phyloP scores from a whole-genome alignment of 2,329 filamentous ascomycete genomes.

The Dactylellina sp. region DNA sequence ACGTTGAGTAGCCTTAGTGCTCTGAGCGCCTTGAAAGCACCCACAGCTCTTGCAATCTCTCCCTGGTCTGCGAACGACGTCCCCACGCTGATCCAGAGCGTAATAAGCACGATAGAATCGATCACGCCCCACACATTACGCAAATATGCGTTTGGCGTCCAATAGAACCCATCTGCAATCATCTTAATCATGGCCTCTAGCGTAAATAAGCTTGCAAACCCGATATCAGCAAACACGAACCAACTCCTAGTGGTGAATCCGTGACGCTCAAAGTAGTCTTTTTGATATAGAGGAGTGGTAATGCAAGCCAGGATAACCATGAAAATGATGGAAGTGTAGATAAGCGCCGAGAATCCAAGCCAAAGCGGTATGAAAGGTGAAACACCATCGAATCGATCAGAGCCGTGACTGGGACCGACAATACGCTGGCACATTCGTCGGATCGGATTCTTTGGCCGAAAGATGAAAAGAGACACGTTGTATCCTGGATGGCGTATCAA shows the following conservation, averaged over 20 bases:
- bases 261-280: conserved; percentile 78
- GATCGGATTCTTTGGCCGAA: conserved; percentile 80
- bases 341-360: conserved; percentile 92
- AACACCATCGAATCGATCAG: conserved; percentile 86
- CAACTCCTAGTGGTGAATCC: conserved; percentile 77
- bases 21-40: conserved; percentile 95
- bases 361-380: conserved; percentile 89
- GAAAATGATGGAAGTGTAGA: conserved; percentile 91
- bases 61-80: conserved; percentile 85
- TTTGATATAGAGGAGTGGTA: conserved; percentile 93
- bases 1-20: conserved; percentile 92
- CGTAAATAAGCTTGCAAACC: conserved; percentile 87
- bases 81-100: conserved; percentile 92
- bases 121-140: conserved; percentile 97
- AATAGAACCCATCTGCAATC: conserved; percentile 93
- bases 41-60: conserved; percentile 87
- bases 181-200: conserved; percentile 90
- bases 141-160: conserved; percentile 97
- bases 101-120: conserved; percentile 88
- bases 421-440: conserved; percentile 86
- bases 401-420: conserved; percentile 89
- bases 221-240: conserved; percentile 94
- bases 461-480: conserved; percentile 91
- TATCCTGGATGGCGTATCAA: conserved; percentile 86
- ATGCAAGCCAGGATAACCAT: conserved; percentile 98